These are phyloP conservation scores for Ophiostoma piceae DNA, from an alignment of 2,329 filamentous ascomycete species.

Conservation along the genomic window DNA sequence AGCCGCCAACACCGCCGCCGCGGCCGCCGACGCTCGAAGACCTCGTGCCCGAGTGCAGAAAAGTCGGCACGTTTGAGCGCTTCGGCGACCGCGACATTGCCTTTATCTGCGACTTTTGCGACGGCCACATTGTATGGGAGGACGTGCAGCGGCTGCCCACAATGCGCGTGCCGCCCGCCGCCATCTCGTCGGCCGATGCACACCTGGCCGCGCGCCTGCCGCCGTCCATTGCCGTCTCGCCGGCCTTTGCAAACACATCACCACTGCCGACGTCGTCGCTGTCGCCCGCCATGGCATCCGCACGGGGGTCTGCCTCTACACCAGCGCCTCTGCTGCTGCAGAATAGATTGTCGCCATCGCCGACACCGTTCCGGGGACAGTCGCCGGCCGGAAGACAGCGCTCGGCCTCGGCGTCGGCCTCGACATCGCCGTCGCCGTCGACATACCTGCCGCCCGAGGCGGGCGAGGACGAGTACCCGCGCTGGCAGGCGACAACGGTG, in stretches of 20 bases:
- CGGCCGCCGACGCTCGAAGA: conserved; percentile 40
- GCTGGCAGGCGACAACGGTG: conserved; percentile 50
- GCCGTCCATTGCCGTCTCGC: conserved; percentile 8
- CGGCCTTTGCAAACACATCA: not conserved
- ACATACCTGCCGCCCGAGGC: conserved; percentile 24
- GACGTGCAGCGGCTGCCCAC: conserved; percentile 51
- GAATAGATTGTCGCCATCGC: conserved; percentile 5
- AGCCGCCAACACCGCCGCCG: conserved; percentile 16
- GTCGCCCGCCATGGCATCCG: not conserved
- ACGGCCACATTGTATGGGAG: conserved; percentile 55
- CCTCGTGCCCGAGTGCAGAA: conserved; percentile 46
- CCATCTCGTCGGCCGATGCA: conserved; percentile 22
- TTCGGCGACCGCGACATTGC: conserved; percentile 51
- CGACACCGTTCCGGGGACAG: conserved; percentile 1
- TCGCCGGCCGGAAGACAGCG: not conserved
- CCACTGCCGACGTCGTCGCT: conserved; percentile 7
- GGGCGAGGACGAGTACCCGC: conserved; percentile 32
- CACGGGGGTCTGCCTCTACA: not conserved
- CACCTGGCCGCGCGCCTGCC: not conserved
- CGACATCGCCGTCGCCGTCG: conserved; percentile 12
- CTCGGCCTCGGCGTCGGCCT: not conserved
- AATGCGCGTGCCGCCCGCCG: conserved; percentile 35
- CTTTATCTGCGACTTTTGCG: conserved; percentile 58
- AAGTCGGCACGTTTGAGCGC: conserved; percentile 51
- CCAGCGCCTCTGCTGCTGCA: conserved; percentile 16